phyloP scores from a whole-genome alignment of 352 stramenopile genomes.

The Aphanomyces cochlioides region DNA sequence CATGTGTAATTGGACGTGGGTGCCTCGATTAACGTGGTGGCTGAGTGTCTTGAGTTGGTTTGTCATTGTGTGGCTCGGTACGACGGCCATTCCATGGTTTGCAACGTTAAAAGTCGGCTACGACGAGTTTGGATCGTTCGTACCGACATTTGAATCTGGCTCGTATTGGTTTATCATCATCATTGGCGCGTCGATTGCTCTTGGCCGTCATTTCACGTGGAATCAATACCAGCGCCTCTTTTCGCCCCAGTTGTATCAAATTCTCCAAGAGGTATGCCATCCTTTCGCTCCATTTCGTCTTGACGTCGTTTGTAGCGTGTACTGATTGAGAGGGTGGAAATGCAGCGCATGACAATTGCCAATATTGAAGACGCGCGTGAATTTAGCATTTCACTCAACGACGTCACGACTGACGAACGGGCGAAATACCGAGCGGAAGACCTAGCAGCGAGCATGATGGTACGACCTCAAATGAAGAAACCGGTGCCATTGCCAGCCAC shows the following conservation, averaged over 20 bases:
- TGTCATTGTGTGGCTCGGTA: conserved; percentile 53
- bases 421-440: conserved; percentile 16
- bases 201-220: conserved; percentile 69
- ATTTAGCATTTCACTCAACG: conserved; percentile 73
- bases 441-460: not conserved
- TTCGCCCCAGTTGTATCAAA: conserved; percentile 59
- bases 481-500: conserved; percentile 4
- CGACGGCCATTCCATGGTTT: conserved; percentile 48
- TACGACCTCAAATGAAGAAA: not conserved
- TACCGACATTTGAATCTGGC: conserved; percentile 47
- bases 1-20: conserved; percentile 66
- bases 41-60: conserved; percentile 73
- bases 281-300: conserved; percentile 36
- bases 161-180: conserved; percentile 64
- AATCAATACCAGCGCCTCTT: conserved; percentile 81
- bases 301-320: conserved; percentile 9
- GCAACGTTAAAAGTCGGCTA: conserved; percentile 67
- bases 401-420: conserved; percentile 33
- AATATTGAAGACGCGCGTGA: conserved; percentile 56
- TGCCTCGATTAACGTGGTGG: conserved; percentile 56
- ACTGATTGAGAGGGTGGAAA: conserved; percentile 31
- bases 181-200: conserved; percentile 61
- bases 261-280: conserved; percentile 52
- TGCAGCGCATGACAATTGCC: conserved; percentile 65
- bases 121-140: conserved; percentile 72